These are phyloP conservation scores for Esteya vermicola DNA, from an alignment of 2,329 filamentous ascomycete genomes.

Conservation along the genomic window DNA sequence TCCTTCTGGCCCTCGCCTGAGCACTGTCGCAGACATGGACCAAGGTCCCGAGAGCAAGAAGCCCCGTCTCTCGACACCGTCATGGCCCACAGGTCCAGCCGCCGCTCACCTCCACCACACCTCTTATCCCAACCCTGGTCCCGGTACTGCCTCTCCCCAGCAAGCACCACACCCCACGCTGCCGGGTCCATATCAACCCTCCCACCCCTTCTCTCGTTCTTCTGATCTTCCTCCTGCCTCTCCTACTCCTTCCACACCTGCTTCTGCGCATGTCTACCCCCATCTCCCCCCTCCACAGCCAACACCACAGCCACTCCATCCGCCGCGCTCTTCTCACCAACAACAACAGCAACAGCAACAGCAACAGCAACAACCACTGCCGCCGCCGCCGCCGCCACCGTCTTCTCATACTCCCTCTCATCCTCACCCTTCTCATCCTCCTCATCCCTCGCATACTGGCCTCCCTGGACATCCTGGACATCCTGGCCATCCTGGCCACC, in stretches of 20 bases:
- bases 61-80: slow-evolving; percentile 34
- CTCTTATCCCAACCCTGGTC: slow-evolving; percentile 30
- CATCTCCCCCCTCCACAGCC: slow-evolving; percentile 1
- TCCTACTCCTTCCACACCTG: background rate
- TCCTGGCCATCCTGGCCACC: no score
- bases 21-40: slow-evolving; percentile 39
- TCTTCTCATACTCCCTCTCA: no score
- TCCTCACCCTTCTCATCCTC: no score
- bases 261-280: background rate
- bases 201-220: slow-evolving; percentile 22
- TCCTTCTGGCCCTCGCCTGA: background rate
- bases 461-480: no score
- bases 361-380: no score
- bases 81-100: slow-evolving; percentile 1
- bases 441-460: no score
- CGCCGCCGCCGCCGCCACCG: no score
- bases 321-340: no score
- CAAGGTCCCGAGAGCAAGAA: slow-evolving; percentile 45
- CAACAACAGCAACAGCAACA: no score
- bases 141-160: slow-evolving; percentile 17
- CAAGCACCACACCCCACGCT: slow-evolving; percentile 17
- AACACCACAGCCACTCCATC: slow-evolving; percentile 1
- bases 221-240: slow-evolving; percentile 16
- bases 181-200: slow-evolving; percentile 23
- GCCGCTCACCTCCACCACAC: slow-evolving; percentile 11